Base-by-base conservation (phyloP, 2,329 filamentous ascomycete species). In the Onygena corvina region DNA sequence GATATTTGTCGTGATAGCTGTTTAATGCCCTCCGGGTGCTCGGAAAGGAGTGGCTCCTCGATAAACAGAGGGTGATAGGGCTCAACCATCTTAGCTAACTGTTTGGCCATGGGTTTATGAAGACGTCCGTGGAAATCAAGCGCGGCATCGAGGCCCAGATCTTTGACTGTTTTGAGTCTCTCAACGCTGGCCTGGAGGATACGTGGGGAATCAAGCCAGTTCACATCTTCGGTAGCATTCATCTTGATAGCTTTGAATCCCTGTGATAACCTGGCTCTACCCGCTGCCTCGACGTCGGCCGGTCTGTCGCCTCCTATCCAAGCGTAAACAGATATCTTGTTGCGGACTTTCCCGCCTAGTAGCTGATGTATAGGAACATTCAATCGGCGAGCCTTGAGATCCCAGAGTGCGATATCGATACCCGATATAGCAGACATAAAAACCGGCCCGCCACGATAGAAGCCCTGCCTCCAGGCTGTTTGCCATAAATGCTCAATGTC, bases 401-500 rank as follows among this genome's bases (percentile, higher is more conserved):
- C 84, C 84, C 84, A 89, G 0, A 88, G 67, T 0, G 84, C 84
- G 61, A 89, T 89, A 59, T 89, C 84, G 47, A 89, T 78, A 1
- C 85, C 85, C 0, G 83, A 77, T 12, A 89, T 66, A 0, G 84
- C 85, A 56, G 79, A 84, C 83, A 89, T 88, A 55, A 89, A 81
- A 7, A 89, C 84, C 0, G 84, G 82, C 0, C 84, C 85, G 1
- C 84, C 84, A 23, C 85, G 74, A 63, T 89, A 89, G 64, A 89
- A 90, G 0, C 78, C 77, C 35, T 76, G 70, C 35, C 84, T 75
- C 76, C 80, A 88, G 21, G 77, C 76, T 54, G 76, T 74, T 61
- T 87, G 84, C 85, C 85, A 89, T 51, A 89, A 82, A 54, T 86
- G 80, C 60, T 89, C 84, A 54, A 89, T 88, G 45, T 86, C 79